Conservation (phyloP, 2,329 filamentous ascomycete genomes). For the Diaporthe humulicola region DNA sequence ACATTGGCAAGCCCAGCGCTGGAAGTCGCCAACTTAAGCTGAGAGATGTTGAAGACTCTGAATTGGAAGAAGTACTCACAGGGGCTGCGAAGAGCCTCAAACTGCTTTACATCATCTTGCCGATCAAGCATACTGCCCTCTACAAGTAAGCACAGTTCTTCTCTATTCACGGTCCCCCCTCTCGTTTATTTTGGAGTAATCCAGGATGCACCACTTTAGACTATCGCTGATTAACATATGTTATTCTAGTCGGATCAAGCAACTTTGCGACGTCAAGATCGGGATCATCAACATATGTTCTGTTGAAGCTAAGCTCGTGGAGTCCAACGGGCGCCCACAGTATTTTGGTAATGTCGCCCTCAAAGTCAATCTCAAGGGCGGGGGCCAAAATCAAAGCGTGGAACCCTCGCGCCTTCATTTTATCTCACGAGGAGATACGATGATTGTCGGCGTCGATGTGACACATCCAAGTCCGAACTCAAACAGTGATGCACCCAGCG, state of each 20-base stretch:
- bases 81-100: constrained; percentile 35
- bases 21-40: neutral
- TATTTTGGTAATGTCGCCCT: constrained; percentile 69
- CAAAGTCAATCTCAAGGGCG: constrained; percentile 76
- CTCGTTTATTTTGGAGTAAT: too few relatives aligned
- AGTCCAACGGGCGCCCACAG: constrained; percentile 48
- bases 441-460: constrained; percentile 80
- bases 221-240: too few relatives aligned
- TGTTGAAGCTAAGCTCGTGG: constrained; percentile 61
- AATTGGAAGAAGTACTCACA: neutral
- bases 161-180: too few relatives aligned
- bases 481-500: constrained; percentile 72
- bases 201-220: too few relatives aligned
- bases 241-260: constrained; percentile 71
- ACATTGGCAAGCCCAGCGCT: neutral
- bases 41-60: neutral
- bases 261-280: constrained; percentile 64
- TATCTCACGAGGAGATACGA: constrained; percentile 70
- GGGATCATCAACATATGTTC: constrained; percentile 73
- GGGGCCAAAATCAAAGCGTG: constrained; percentile 70
- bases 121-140: constrained; percentile 54
- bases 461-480: constrained; percentile 80
- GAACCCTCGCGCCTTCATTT: constrained; percentile 62
- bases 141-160: too few relatives aligned
- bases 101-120: constrained; percentile 65